phyloP scores from a whole-genome alignment of 345 rosid species.

The Ricinus communis region DNA sequence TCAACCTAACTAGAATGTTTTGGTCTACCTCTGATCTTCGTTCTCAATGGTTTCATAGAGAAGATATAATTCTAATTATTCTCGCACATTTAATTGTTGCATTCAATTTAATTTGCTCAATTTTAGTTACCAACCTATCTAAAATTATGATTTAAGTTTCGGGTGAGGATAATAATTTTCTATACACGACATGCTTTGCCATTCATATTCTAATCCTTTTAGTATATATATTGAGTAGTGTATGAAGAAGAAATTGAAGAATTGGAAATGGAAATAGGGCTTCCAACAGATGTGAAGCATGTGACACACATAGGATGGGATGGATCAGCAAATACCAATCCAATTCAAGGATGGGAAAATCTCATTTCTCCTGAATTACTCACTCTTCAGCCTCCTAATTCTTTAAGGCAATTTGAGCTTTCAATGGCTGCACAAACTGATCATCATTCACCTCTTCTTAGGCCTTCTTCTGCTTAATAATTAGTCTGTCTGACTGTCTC shows the following conservation, averaged over 20 bases:
- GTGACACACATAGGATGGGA: slow-evolving; percentile 79
- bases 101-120: too few relatives aligned
- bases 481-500: too few relatives aligned
- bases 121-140: too few relatives aligned
- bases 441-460: slow-evolving; percentile 6
- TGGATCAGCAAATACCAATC: slow-evolving; percentile 41
- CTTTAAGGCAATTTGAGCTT: slow-evolving; percentile 32
- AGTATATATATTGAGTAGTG: slow-evolving; percentile 26
- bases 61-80: too few relatives aligned
- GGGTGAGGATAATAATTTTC: too few relatives aligned
- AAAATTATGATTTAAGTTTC: too few relatives aligned
- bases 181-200: too few relatives aligned
- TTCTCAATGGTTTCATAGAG: too few relatives aligned
- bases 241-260: slow-evolving; percentile 63
- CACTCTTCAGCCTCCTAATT: slow-evolving; percentile 21
- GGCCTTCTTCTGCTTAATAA: slow-evolving; percentile 10
- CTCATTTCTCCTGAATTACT: slow-evolving; percentile 21
- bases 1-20: too few relatives aligned
- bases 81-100: too few relatives aligned
- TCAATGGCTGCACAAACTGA: slow-evolving; percentile 29
- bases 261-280: slow-evolving; percentile 57
- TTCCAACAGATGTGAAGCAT: slow-evolving; percentile 85
- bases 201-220: too few relatives aligned
- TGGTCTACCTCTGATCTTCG: too few relatives aligned
- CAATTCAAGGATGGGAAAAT: slow-evolving; percentile 30